Conservation (phyloP, 768 basidiomycete genomes). For the Xanthoconium purpureum region DNA sequence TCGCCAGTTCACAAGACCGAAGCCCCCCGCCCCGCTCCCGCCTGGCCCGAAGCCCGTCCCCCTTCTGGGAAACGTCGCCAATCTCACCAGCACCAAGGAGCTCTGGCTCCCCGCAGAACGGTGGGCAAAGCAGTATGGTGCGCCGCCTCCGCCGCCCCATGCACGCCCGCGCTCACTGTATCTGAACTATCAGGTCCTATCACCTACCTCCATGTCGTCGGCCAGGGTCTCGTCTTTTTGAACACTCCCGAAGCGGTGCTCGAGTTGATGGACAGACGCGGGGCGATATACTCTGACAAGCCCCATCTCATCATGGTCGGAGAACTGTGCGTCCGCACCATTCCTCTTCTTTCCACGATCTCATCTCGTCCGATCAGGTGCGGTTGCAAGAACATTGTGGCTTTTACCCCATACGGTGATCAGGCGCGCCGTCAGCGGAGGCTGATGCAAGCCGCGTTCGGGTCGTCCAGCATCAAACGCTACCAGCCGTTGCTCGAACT, state of each 20-base stretch:
- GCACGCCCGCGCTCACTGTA: not conserved
- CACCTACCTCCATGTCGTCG: slow-evolving; percentile 62
- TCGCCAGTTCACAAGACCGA: slow-evolving; percentile 12
- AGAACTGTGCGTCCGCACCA: slow-evolving; percentile 51
- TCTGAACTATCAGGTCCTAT: slow-evolving; percentile 44
- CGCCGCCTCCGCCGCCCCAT: slow-evolving; percentile 18
- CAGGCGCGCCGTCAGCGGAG: slow-evolving; percentile 61
- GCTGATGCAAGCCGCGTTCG: slow-evolving; percentile 65
- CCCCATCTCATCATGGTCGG: slow-evolving; percentile 66
- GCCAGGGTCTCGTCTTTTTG: slow-evolving; percentile 66
- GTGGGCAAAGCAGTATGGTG: slow-evolving; percentile 67
- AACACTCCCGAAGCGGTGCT: slow-evolving; percentile 55
- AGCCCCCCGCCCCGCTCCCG: slow-evolving; percentile 43
- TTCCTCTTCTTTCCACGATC: not conserved
- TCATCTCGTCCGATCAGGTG: slow-evolving; percentile 31
- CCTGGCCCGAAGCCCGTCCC: slow-evolving; percentile 70
- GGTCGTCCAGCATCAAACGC: slow-evolving; percentile 45
- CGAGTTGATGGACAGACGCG: slow-evolving; percentile 69
- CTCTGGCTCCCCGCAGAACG: slow-evolving; percentile 60
- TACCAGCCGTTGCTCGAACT: slow-evolving; percentile 59
- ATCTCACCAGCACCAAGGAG: slow-evolving; percentile 58
- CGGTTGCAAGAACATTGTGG: slow-evolving; percentile 70
- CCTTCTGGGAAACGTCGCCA: slow-evolving; percentile 59
- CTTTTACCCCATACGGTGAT: slow-evolving; percentile 66
- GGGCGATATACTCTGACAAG: slow-evolving; percentile 73